Percentiles rank a stretch among this genome's conserved stretches.
These are phyloP conservation scores for Moesziomyces sp. DNA, from an alignment of 1,284 basidiomycete species.

Conservation along the genomic window DNA sequence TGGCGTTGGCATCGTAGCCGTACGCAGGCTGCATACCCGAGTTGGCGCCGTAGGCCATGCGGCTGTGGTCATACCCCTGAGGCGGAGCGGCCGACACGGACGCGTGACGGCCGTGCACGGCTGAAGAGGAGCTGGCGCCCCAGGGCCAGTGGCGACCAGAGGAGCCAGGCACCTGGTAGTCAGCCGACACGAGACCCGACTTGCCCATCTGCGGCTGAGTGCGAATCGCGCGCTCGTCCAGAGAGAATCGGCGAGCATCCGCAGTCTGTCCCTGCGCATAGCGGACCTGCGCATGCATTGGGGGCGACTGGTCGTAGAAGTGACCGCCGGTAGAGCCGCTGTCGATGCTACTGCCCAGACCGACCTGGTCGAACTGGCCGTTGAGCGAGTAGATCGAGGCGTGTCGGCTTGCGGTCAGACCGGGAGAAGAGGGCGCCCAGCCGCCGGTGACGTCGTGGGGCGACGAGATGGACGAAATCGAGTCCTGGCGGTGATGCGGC, in stretches of 20 bases:
- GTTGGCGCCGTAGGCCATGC: conserved; percentile 44
- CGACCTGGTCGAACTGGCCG: conserved; percentile 51
- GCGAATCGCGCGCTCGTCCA: conserved; percentile 48
- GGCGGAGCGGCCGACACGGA: conserved; percentile 46
- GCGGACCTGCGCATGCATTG: conserved; percentile 44
- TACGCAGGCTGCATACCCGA: conserved; percentile 32
- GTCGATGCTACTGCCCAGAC: conserved; percentile 41
- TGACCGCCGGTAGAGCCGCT: conserved; percentile 42
- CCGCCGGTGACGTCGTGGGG: conserved; percentile 46
- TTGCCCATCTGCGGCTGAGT: conserved; percentile 43
- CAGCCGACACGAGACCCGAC: conserved; percentile 42
- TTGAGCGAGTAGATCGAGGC: conserved; percentile 52
- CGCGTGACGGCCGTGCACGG: conserved; percentile 45
- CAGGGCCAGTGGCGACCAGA: conserved; percentile 53
- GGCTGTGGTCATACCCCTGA: conserved; percentile 43
- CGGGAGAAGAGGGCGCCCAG: conserved; percentile 48
- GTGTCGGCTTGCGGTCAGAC: conserved; percentile 42
- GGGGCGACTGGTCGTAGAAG: conserved; percentile 49
- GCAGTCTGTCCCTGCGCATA: conserved; percentile 42
- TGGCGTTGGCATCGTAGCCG: conserved; percentile 37
- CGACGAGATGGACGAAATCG: conserved; percentile 45
- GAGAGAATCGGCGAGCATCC: conserved; percentile 48
- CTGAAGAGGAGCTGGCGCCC: conserved; percentile 28
- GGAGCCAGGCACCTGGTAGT: conserved; percentile 40
- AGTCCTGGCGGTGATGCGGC: conserved; percentile 47